Evolutionary conservation across 2,329 filamentous ascomycete genomes (phyloP).

Genomic region (Aspergillus thermomutatus): DNA sequence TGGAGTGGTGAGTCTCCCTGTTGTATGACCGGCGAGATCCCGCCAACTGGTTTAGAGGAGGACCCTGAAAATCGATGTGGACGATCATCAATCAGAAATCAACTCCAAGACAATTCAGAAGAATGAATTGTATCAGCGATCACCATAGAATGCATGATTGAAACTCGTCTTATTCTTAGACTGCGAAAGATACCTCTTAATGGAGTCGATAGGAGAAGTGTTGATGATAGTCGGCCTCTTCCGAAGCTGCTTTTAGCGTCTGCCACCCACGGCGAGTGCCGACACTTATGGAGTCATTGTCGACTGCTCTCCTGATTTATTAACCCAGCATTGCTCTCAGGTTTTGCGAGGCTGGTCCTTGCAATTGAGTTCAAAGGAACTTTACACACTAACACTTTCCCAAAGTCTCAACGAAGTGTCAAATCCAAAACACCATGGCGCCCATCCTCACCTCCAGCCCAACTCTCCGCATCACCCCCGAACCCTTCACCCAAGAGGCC

Average conservation of each 20-base stretch:
- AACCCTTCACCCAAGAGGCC: slow-evolving; percentile 62
- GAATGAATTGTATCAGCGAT: neutral
- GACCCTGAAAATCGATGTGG: neutral
- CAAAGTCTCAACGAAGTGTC: neutral
- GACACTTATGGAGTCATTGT: neutral
- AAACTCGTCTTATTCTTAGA: too few relatives aligned
- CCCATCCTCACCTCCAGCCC: slow-evolving; percentile 31
- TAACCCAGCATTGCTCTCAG: neutral
- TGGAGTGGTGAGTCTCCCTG: neutral
- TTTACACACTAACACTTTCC: neutral
- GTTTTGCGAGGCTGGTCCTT: slow-evolving; percentile 6
- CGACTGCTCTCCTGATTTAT: neutral
- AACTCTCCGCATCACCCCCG: slow-evolving; percentile 51
- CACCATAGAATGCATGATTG: neutral
- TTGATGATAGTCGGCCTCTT: slow-evolving; percentile 3
- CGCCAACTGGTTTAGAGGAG: neutral
- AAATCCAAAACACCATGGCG: slow-evolving; percentile 21
- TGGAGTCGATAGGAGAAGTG: neutral
- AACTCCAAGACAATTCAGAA: too few relatives aligned
- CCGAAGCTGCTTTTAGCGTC: slow-evolving; percentile 1
- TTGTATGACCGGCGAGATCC: too few relatives aligned
- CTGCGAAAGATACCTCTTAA: neutral
- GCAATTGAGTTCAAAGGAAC: neutral
- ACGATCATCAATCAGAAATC: too few relatives aligned
- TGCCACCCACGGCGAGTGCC: slow-evolving; percentile 7